These are phyloP conservation scores for Westerdykella aurantiaca DNA, from an alignment of 2,329 filamentous ascomycete genomes.

Conservation along the genomic window DNA sequence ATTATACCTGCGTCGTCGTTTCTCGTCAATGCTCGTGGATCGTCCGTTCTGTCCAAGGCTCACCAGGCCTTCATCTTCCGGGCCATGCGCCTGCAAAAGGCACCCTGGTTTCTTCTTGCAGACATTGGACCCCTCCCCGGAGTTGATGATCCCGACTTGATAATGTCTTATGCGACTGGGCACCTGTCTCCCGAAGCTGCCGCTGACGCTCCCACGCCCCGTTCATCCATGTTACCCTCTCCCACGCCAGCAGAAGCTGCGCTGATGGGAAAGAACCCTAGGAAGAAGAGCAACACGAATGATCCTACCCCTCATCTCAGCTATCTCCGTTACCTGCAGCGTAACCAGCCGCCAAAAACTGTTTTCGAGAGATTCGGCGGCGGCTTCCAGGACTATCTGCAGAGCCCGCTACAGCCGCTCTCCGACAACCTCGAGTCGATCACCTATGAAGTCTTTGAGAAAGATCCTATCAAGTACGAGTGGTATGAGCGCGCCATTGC, in stretches of 20 bases:
- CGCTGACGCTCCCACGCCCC: conserved; percentile 29
- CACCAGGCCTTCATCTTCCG: conserved; percentile 54
- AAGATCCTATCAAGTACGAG: conserved; percentile 95
- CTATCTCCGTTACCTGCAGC: conserved; percentile 80
- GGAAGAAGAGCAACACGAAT: conserved; percentile 44
- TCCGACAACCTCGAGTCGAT: conserved; percentile 96
- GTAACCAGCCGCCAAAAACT: conserved; percentile 64
- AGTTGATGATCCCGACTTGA: conserved; percentile 37
- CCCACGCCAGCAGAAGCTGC: conserved; percentile 67
- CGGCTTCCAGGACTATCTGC: conserved; percentile 87
- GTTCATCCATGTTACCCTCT: conserved; percentile 20
- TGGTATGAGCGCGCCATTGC: conserved; percentile 86
- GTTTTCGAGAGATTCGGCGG: conserved; percentile 61
- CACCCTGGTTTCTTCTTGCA: conserved; percentile 57
- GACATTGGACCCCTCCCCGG: conserved; percentile 53
- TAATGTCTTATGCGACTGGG: conserved; percentile 34
- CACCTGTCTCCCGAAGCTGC: conserved; percentile 41
- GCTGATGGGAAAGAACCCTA: conserved; percentile 29
- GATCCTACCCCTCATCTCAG: conserved; percentile 62
- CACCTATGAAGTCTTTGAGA: conserved; percentile 97
- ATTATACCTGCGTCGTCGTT: conserved; percentile 51
- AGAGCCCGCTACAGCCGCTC: conserved; percentile 88
- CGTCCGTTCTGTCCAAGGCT: conserved; percentile 52
- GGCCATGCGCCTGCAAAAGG: conserved; percentile 52
- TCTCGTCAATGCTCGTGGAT: conserved; percentile 53